These are phyloP conservation scores for Backusella liffmaniae DNA, from an alignment of 192 early-diverging fungal genomes.

Conservation along the genomic window DNA sequence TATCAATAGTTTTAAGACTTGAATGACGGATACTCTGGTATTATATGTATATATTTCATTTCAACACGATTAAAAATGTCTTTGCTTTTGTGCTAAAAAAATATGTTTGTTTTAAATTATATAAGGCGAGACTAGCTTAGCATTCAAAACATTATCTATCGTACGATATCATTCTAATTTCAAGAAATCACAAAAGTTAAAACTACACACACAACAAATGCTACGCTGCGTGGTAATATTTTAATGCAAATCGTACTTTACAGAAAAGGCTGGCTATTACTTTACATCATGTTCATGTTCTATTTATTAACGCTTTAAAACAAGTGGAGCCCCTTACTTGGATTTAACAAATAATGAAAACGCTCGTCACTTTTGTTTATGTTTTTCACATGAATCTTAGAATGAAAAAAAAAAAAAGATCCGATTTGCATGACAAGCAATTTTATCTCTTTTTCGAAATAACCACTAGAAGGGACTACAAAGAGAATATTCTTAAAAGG, in stretches of 20 bases:
- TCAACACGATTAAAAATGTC: not conserved
- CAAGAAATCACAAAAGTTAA: not conserved
- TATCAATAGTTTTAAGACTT: not conserved
- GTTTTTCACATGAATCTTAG: not conserved
- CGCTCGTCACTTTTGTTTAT: not conserved
- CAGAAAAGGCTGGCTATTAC: not conserved
- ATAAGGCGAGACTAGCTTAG: not conserved
- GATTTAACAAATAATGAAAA: not conserved
- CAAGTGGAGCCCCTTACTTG: not conserved
- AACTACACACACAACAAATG: not conserved
- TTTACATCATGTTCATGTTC: not conserved
- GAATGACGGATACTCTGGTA: not conserved
- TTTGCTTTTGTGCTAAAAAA: not conserved
- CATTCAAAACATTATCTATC: not conserved
- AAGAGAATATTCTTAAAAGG: too few species aligned
- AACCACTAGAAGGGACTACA: not conserved
- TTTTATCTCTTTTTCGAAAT: not conserved
- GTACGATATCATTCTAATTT: not conserved
- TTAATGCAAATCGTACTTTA: not conserved
- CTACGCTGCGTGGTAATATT: not conserved
- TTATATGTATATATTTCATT: not conserved
- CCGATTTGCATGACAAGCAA: not conserved
- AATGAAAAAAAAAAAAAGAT: not conserved
- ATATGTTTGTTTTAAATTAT: not conserved
- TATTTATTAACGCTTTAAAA: not conserved